Base-by-base conservation (phyloP, 2,329 filamentous ascomycete species). In the Clarireedia monteithiana region DNA sequence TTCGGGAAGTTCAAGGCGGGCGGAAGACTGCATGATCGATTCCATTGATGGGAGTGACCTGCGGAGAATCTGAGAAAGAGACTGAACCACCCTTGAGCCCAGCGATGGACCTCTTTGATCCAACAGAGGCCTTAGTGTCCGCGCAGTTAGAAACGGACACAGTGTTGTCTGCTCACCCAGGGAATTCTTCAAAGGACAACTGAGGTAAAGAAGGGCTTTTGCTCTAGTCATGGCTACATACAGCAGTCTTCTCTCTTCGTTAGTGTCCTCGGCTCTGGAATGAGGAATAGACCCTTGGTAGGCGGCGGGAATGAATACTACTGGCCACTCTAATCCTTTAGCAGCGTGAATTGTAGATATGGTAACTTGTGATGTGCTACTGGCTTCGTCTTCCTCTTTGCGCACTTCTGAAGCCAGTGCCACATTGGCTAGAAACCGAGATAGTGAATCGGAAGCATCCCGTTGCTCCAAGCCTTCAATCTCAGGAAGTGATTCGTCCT, bases 201-300 rank as follows among this genome's bases (percentile, higher is more conserved):
- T 96, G 54, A 97, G 75, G 64, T 96, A 96, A 1, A 99, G 74
- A 30, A 97, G 72, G 0, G 83, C 85, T 68, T 97, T 86, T 6
- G 94, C 92, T 68, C 92, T 79, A 3, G 92, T 99, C 91, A 99
- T 97, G 27, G 91, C 92, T 14, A 99, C 94, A 66, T 97, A 99
- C 0, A 99, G 76, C 47, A 99, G 73, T 27, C 92, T 80, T 58
- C 94, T 79, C 69, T 99, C 92, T 70, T 99, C 92, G 56, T 92
- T 86, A 3, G 79, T 77, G 67, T 97, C 89, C 47, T 96, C 91
- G 1, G 91, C 82, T 63, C 91, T 81, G 2, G 85, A 86, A 69
- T 97, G 92, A 4, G 92, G 92, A 58, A 97, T 95, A 2, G 87
- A 92, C 0, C 92, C 94, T 48, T 91, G 83, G 67, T 95, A 96